Percentiles rank a stretch among this genome's conserved stretches.
phyloP scores from a whole-genome alignment of 192 early-diverging fungal species.

The Coemansia sp. region DNA sequence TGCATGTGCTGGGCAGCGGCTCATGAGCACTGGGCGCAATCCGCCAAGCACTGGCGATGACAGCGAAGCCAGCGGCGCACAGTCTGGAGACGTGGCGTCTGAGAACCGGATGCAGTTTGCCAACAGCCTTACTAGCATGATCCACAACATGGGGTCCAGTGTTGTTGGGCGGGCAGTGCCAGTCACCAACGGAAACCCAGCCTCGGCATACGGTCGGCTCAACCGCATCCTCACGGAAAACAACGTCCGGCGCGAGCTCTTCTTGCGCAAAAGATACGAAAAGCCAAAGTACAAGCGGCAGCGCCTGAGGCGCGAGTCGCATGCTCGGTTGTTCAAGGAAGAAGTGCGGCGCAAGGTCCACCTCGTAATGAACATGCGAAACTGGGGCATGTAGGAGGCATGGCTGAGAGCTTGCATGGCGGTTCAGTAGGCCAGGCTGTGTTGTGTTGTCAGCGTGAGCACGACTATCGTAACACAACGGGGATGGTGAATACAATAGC shows the following conservation, averaged over 20 bases:
- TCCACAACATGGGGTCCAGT: background rate
- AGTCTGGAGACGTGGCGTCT: background rate
- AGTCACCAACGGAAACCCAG: conserved; percentile 41
- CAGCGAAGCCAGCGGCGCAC: background rate
- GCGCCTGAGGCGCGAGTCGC: conserved; percentile 59
- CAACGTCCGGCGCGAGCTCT: conserved; percentile 61
- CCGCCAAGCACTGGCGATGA: too few species aligned
- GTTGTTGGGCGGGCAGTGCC: conserved; percentile 57
- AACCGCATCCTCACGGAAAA: conserved; percentile 62
- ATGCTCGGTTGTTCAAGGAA: conserved; percentile 61
- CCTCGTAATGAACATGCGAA: conserved; percentile 67
- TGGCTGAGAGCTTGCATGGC: too few species aligned
- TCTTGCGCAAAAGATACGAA: conserved; percentile 63
- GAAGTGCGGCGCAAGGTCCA: conserved; percentile 66
- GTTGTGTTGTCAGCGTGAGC: background rate
- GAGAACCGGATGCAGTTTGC: conserved; percentile 28
- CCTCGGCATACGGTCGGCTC: conserved; percentile 60
- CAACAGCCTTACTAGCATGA: conserved; percentile 7
- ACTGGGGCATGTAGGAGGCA: conserved; percentile 31
- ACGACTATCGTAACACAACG: background rate
- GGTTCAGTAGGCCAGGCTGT: too few species aligned
- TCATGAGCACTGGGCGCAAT: conserved; percentile 11
- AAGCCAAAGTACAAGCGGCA: conserved; percentile 69
- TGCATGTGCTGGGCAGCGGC: background rate
- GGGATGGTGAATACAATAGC: too few species aligned